Conservation (phyloP, 495 filamentous ascomycete genomes). For the Penicillium goetzii region DNA sequence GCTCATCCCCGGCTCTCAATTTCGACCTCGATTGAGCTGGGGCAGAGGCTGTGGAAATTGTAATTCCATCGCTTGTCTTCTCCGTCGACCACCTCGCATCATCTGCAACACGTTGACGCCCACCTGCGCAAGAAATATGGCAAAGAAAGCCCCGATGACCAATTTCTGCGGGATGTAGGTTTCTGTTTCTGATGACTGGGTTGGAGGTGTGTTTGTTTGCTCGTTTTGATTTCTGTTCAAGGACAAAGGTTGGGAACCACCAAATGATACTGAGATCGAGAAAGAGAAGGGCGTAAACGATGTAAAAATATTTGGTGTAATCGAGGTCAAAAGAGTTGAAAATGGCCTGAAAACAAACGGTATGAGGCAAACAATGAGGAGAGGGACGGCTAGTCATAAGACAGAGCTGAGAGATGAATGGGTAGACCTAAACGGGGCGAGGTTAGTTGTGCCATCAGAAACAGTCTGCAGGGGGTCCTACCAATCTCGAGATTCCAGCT, state of each 20-base stretch:
- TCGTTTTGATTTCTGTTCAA: slow-evolving; percentile 17
- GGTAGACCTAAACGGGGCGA: slow-evolving; percentile 31
- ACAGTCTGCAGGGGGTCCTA: slow-evolving; percentile 44
- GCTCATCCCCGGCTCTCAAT: slow-evolving; percentile 13
- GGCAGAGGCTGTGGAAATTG: slow-evolving; percentile 34
- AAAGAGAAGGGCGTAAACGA: slow-evolving; percentile 43
- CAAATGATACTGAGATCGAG: slow-evolving; percentile 49
- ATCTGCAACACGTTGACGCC: slow-evolving; percentile 40
- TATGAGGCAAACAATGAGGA: slow-evolving; percentile 44
- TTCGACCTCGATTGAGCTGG: slow-evolving; percentile 16
- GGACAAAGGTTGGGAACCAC: slow-evolving; percentile 26
- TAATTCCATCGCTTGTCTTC: slow-evolving; percentile 29
- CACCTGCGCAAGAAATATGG: slow-evolving; percentile 41
- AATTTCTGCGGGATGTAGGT: slow-evolving; percentile 42
- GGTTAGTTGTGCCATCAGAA: slow-evolving; percentile 4
- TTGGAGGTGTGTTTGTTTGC: background rate
- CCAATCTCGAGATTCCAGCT: slow-evolving; percentile 72
- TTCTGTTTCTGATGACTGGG: slow-evolving; percentile 26
- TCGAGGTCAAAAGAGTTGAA: slow-evolving; percentile 24
- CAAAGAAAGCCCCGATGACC: slow-evolving; percentile 41
- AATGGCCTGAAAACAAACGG: slow-evolving; percentile 33
- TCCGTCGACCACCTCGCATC: slow-evolving; percentile 33
- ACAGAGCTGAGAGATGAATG: slow-evolving; percentile 41
- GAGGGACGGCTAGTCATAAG: slow-evolving; percentile 58
- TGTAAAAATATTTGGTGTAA: slow-evolving; percentile 36